Conservation (phyloP, 148 eudicot genomes). For the Polygonum maritimum region DNA sequence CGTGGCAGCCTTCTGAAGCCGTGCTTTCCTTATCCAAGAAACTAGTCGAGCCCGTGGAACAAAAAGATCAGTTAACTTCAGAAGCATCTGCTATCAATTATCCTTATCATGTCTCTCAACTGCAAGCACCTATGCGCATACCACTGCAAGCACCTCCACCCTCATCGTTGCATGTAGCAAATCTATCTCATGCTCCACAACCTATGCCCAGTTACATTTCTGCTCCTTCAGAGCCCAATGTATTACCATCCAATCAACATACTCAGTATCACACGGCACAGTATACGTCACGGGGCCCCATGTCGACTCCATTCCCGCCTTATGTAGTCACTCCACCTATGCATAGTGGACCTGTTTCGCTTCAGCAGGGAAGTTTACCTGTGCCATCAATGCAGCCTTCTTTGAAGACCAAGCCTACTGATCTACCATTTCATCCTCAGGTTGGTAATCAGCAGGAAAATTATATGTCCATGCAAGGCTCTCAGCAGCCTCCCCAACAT, state of each 20-base stretch:
- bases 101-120: slow-evolving; percentile 22
- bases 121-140: slow-evolving; percentile 25
- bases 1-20: slow-evolving; percentile 15
- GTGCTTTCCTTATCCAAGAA: slow-evolving; percentile 13
- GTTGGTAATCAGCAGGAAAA: slow-evolving; percentile 30
- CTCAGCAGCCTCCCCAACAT: slow-evolving; percentile 14
- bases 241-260: slow-evolving; percentile 30
- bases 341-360: slow-evolving; percentile 26
- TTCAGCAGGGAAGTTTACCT: slow-evolving; percentile 45
- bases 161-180: slow-evolving; percentile 17
- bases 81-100: slow-evolving; percentile 20
- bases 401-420: slow-evolving; percentile 28
- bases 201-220: slow-evolving; percentile 18
- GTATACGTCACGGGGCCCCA: slow-evolving; percentile 34
- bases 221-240: slow-evolving; percentile 14
- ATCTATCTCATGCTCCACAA: slow-evolving; percentile 21
- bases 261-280: slow-evolving; percentile 34
- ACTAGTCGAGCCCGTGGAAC: slow-evolving; percentile 13
- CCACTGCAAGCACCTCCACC: slow-evolving; percentile 7
- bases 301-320: slow-evolving; percentile 38
- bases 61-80: slow-evolving; percentile 12
- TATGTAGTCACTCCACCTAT: slow-evolving; percentile 22
- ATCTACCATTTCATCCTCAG: slow-evolving; percentile 29
- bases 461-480: slow-evolving; percentile 19
- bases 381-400: slow-evolving; percentile 24